A percentile compares a stretch with the other conserved stretches of the same genome.
Conservation (phyloP, 2,329 filamentous ascomycete genomes). For the Penicillium sclerotigenum region DNA sequence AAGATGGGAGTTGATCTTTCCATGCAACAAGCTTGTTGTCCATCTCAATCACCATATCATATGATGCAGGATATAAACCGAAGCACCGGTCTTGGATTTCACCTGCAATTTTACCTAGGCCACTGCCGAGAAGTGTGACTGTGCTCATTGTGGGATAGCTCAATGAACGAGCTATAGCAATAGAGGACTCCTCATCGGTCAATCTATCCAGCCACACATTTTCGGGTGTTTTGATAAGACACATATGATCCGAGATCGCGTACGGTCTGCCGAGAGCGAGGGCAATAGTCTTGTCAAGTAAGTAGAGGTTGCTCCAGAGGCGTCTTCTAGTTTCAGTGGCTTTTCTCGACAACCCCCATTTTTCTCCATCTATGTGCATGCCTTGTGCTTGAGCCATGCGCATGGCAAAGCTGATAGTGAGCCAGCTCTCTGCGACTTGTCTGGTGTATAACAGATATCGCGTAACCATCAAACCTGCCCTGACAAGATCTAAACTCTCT, state of each 20-base stretch:
- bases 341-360: conserved; percentile 38
- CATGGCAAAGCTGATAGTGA: conserved; percentile 44
- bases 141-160: conserved; percentile 36
- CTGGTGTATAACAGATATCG: conserved; percentile 42
- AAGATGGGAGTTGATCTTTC: conserved; percentile 33
- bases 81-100: conserved; percentile 43
- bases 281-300: conserved; percentile 42
- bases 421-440: conserved; percentile 41
- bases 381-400: conserved; percentile 46
- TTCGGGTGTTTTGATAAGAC: conserved; percentile 37
- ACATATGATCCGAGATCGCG: conserved; percentile 41
- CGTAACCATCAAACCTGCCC: conserved; percentile 40
- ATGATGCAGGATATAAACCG: conserved; percentile 36
- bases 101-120: conserved; percentile 38
- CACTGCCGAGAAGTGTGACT: conserved; percentile 32
- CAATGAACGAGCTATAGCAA: conserved; percentile 22
- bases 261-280: conserved; percentile 43
- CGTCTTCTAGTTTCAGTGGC: conserved; percentile 40
- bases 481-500: conserved; percentile 42
- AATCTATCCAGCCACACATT: conserved; percentile 42
- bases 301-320: conserved; percentile 43
- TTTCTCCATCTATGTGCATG: conserved; percentile 45
- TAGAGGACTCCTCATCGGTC: conserved; percentile 29
- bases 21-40: conserved; percentile 36
- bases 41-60: conserved; percentile 38